Evolutionary conservation across 2,329 filamentous ascomycete species (phyloP).

Genomic region (Aureobasidium sp.): DNA sequence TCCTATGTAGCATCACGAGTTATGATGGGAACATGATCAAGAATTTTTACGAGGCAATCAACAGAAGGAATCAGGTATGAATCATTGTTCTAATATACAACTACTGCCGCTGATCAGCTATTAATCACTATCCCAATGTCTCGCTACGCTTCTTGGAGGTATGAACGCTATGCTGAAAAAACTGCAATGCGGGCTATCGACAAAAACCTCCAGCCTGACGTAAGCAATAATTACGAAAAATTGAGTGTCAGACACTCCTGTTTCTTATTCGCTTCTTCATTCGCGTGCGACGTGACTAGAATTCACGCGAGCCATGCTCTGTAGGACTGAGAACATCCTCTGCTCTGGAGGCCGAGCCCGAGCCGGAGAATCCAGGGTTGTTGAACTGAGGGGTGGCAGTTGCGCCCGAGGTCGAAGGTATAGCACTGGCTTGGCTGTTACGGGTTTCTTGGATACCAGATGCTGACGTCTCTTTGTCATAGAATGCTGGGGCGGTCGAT

Average conservation of each 20-base stretch:
- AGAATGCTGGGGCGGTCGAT: background rate
- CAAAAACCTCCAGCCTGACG: background rate
- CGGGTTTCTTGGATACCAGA: background rate
- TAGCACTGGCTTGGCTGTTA: background rate
- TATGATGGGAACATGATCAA: too few species aligned
- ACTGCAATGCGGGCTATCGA: background rate
- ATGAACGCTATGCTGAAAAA: background rate
- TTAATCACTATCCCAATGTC: background rate
- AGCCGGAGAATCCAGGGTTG: background rate
- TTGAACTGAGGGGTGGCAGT: background rate
- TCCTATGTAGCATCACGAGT: too few species aligned
- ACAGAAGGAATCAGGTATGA: background rate
- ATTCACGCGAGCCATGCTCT: constrained; percentile 11
- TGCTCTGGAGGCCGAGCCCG: background rate
- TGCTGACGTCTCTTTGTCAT: background rate
- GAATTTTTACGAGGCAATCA: background rate
- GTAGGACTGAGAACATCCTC: constrained; percentile 11
- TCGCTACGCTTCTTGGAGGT: background rate
- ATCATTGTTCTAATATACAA: background rate
- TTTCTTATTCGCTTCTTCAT: background rate
- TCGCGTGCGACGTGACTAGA: background rate
- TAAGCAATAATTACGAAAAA: background rate
- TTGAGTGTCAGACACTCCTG: background rate
- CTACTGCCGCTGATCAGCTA: background rate
- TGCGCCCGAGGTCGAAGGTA: background rate